Conservation (phyloP, 1,284 basidiomycete species). For the Lignosus rhinocerotis region DNA sequence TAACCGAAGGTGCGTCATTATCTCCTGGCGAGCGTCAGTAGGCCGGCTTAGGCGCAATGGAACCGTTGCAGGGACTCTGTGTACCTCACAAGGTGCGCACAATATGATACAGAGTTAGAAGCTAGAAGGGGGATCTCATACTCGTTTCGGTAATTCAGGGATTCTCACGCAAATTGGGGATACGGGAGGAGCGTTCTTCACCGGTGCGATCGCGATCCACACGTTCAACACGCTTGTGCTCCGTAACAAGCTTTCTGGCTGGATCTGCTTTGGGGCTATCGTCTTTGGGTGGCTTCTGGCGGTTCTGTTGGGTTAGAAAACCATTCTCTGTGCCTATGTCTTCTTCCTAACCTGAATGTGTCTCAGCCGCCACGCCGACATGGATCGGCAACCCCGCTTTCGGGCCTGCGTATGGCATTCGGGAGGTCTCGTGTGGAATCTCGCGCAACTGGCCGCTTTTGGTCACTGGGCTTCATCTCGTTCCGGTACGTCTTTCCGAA, state of each 20-base stretch:
- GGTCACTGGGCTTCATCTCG: slow-evolving; percentile 52
- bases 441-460: slow-evolving; percentile 40
- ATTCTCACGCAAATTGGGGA: slow-evolving; percentile 63
- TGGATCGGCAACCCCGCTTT: slow-evolving; percentile 26
- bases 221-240: slow-evolving; percentile 67
- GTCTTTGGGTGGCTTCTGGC: slow-evolving; percentile 56
- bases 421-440: slow-evolving; percentile 54
- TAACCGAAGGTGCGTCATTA: slow-evolving; percentile 49
- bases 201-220: slow-evolving; percentile 63
- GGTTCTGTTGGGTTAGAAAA: slow-evolving; percentile 45
- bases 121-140: neutral
- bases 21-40: neutral
- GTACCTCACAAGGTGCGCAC: slow-evolving; percentile 57
- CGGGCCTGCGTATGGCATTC: slow-evolving; percentile 51
- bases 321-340: neutral
- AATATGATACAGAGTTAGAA: neutral
- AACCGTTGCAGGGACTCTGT: slow-evolving; percentile 35
- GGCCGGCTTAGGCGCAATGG: neutral
- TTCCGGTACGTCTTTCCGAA: slow-evolving; percentile 48
- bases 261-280: slow-evolving; percentile 46
- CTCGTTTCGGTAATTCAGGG: slow-evolving; percentile 19
- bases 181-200: slow-evolving; percentile 64
- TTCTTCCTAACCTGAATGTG: neutral
- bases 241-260: slow-evolving; percentile 48
- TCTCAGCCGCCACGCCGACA: slow-evolving; percentile 44